Evolutionary conservation across 1,284 basidiomycete species (phyloP).

Genomic region (Marasmius fiardii): DNA sequence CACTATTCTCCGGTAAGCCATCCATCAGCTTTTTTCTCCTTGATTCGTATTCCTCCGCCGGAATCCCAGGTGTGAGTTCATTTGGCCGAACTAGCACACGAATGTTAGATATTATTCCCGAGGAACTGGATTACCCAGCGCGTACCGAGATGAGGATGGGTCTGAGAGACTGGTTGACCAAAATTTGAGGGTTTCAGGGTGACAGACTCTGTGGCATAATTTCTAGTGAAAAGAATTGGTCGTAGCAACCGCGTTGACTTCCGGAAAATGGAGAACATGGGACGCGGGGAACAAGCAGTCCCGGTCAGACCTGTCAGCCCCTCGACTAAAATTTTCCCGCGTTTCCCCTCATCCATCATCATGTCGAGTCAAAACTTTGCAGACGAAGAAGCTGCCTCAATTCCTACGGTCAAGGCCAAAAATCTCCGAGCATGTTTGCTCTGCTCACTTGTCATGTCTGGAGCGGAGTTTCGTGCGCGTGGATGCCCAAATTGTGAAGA

Average conservation of each 20-base stretch:
- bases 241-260: not conserved
- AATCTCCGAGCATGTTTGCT: slow-evolving; percentile 88
- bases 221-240: slow-evolving; percentile 10
- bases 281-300: not conserved
- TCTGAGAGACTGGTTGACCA: slow-evolving; percentile 75
- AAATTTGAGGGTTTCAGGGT: slow-evolving; percentile 58
- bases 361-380: not conserved
- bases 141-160: slow-evolving; percentile 78
- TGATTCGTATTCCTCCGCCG: slow-evolving; percentile 79
- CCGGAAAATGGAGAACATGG: not conserved
- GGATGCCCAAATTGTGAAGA: slow-evolving; percentile 99
- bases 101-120: slow-evolving; percentile 8
- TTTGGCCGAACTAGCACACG: slow-evolving; percentile 39
- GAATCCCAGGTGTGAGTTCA: slow-evolving; percentile 87
- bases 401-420: slow-evolving; percentile 28
- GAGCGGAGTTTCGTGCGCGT: slow-evolving; percentile 78
- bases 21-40: slow-evolving; percentile 77
- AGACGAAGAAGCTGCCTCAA: not conserved
- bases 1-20: slow-evolving; percentile 68
- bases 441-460: slow-evolving; percentile 87
- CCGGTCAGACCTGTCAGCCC: no score
- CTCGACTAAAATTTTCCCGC: not conserved
- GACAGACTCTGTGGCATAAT: slow-evolving; percentile 35
- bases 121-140: slow-evolving; percentile 6
- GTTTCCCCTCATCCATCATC: not conserved